Evolutionary conservation across 345 rosid species (phyloP), one percentile per base, ranked within the genome.

Genomic region (Laguncularia racemosa): DNA sequence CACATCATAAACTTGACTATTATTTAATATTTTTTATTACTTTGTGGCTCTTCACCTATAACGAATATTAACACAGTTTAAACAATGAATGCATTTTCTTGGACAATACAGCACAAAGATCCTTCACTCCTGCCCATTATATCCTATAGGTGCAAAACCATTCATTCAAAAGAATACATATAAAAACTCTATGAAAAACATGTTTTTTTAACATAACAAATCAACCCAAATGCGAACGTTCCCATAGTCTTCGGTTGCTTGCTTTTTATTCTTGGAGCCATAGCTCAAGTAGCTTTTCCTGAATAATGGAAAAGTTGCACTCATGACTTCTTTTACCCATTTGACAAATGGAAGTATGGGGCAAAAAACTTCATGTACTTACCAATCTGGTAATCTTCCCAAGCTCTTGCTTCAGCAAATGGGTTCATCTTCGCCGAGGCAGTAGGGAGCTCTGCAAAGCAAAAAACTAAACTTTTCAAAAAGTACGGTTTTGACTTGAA

Each of bases 321-420:
- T 48, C 50, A 9, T 9, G 40, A 33, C 40, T 6, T 55, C 5
- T 14, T n/a, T 23, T 13, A 13, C 23, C 45, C 38, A 60, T 15
- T 5, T 44, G 14, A 33, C 40, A 13, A 23, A 50, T 33, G n/a
- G 6, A 33, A 3, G 11, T 33, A 33, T 33, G 40, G 11, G 40
- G 7, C 10, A n/a, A 33, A 33, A 33, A 33, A 17, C 48, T 47
- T 48, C 47, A 23, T 14, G 64, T 48, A 46, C 20, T 71, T 73
- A 85, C 97, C 95, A 78, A 87, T 93, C 74, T 93, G 99, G 77
- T 86, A 78, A 52, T 93, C 99, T 81, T 93, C 99, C 99, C 97
- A 93, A 56, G 96, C 99, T 70, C 89, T 97, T 77, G 89, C 97
- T 71, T 92, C 99, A 9, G 89, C 97, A 76, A 89, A 89, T 43